These are phyloP conservation scores for Irpex sp. DNA, from an alignment of 1,284 basidiomycete genomes.

Conservation along the genomic window DNA sequence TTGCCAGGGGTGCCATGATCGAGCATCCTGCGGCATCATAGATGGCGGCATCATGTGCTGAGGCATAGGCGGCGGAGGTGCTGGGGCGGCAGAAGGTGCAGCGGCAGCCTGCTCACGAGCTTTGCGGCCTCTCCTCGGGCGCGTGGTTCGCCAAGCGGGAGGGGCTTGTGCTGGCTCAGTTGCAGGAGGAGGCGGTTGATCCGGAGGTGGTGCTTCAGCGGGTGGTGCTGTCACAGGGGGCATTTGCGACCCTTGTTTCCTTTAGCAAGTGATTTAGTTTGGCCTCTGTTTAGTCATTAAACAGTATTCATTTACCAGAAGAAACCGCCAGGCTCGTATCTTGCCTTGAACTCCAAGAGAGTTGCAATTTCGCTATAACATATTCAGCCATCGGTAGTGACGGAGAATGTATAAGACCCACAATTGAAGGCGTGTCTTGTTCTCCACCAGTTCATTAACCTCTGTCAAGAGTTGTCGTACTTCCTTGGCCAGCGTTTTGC, in stretches of 20 bases:
- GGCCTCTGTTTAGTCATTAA: background rate
- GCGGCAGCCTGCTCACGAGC: conserved; percentile 11
- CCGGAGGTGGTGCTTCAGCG: conserved; percentile 21
- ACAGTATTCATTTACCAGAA: conserved; percentile 50
- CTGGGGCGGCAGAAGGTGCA: conserved; percentile 16
- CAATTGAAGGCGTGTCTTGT: conserved; percentile 68
- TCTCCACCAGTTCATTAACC: conserved; percentile 73
- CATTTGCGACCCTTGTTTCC: conserved; percentile 15
- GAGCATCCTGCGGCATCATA: conserved; percentile 11
- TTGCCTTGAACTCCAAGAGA: conserved; percentile 61
- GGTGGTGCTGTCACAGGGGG: conserved; percentile 43
- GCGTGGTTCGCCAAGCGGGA: conserved; percentile 10
- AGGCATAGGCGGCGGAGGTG: conserved; percentile 22
- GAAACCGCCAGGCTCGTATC: conserved; percentile 72
- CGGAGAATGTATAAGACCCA: conserved; percentile 36
- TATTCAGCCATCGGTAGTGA: conserved; percentile 3
- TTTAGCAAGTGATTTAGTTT: background rate
- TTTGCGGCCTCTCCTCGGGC: conserved; percentile 4
- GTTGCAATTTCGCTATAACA: conserved; percentile 60
- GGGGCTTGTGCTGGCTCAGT: conserved; percentile 13
- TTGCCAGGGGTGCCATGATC: conserved; percentile 66
- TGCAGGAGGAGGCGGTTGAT: conserved; percentile 16
- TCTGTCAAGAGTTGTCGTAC: conserved; percentile 73
- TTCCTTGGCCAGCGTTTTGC: conserved; percentile 73
- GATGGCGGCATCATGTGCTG: conserved; percentile 8